Conservation (phyloP, 2,329 filamentous ascomycete genomes). For the Davidsoniella virescens region DNA sequence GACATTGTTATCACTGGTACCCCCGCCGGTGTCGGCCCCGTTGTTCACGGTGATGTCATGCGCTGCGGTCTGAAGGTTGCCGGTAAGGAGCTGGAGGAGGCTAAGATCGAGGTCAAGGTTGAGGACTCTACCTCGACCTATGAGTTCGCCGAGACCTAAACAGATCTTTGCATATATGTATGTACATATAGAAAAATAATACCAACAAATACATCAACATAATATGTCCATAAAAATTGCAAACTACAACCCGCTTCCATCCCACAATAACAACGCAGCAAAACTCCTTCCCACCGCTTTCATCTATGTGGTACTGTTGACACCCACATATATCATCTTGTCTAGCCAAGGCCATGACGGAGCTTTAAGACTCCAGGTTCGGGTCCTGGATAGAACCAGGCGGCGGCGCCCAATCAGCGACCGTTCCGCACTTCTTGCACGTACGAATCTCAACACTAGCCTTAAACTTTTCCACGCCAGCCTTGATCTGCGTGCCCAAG, state of each 20-base stretch:
- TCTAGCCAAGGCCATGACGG: too few species aligned
- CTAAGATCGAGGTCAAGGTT: constrained; percentile 67
- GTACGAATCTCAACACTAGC: constrained; percentile 48
- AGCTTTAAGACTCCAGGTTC: constrained; percentile 26
- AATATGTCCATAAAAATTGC: constrained; percentile 1
- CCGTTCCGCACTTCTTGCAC: constrained; percentile 58
- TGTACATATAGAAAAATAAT: neutral
- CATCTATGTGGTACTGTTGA: too few species aligned
- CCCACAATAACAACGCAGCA: too few species aligned
- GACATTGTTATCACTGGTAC: constrained; percentile 95
- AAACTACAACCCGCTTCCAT: neutral
- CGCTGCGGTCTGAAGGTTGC: constrained; percentile 63
- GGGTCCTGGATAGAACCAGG: constrained; percentile 43
- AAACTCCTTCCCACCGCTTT: too few species aligned
- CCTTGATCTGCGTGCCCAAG: constrained; percentile 87
- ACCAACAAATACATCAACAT: constrained; percentile 1
- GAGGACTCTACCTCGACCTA: constrained; percentile 66
- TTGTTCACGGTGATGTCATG: constrained; percentile 75
- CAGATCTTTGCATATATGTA: neutral
- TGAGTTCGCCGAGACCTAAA: constrained; percentile 55
- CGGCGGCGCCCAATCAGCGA: constrained; percentile 56
- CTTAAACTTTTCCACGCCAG: constrained; percentile 70
- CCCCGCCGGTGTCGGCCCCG: constrained; percentile 82
- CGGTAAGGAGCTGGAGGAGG: constrained; percentile 73
- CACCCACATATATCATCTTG: too few species aligned